Evolutionary conservation across 2,329 filamentous ascomycete species (phyloP).

Genomic region (Penicillium sp.): DNA sequence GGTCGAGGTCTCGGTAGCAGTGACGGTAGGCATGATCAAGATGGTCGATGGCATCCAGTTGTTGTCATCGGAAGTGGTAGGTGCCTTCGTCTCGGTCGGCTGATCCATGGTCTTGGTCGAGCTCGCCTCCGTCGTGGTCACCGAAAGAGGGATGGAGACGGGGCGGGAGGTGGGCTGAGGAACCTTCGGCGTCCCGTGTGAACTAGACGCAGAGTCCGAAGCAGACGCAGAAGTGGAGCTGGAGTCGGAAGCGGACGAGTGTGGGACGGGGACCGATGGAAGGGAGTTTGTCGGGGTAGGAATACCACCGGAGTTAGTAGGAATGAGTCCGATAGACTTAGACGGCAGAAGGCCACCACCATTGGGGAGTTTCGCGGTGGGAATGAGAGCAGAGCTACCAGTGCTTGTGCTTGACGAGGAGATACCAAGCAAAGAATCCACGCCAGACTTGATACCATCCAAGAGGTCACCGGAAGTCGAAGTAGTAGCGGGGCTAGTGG

Average conservation of each 20-base stretch:
- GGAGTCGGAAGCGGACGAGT: constrained; percentile 10
- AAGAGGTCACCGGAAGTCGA: constrained; percentile 8
- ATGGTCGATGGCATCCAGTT: constrained; percentile 25
- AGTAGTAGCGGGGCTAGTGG: constrained; percentile 5
- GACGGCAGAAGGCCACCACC: constrained; percentile 3
- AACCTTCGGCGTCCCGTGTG: constrained; percentile 10
- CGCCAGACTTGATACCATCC: constrained; percentile 10
- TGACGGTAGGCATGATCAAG: constrained; percentile 16
- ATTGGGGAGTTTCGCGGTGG: constrained; percentile 11
- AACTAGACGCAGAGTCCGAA: not conserved
- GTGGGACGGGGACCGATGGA: constrained; percentile 18
- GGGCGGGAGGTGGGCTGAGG: constrained; percentile 9
- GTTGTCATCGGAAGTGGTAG: constrained; percentile 22
- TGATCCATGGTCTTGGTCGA: constrained; percentile 30
- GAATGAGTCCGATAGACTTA: constrained; percentile 14
- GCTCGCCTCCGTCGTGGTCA: constrained; percentile 39
- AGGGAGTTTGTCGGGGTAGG: constrained; percentile 15
- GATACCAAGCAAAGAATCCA: constrained; percentile 11
- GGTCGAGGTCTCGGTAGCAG: constrained; percentile 11
- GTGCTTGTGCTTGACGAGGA: constrained; percentile 14
- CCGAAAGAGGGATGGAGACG: constrained; percentile 36
- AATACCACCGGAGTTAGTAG: constrained; percentile 10
- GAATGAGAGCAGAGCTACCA: constrained; percentile 20
- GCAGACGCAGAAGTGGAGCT: constrained; percentile 4
- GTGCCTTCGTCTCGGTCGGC: constrained; percentile 23